Evolutionary conservation across 495 filamentous ascomycete genomes (phyloP).

Genomic region (Friedmanniomyces simplex): DNA sequence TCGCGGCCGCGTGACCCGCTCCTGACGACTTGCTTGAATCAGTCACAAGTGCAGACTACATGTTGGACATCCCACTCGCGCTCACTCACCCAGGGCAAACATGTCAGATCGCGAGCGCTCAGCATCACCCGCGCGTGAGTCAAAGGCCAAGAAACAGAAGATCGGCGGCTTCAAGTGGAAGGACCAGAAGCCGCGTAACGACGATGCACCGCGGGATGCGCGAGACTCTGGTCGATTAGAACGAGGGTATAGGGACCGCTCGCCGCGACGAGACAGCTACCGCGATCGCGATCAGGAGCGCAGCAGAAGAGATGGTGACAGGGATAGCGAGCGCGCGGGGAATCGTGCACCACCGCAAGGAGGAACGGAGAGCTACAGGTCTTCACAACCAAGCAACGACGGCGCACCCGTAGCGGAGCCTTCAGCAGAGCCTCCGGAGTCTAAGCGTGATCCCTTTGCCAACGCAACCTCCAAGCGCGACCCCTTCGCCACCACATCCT

Average conservation of each 20-base stretch:
- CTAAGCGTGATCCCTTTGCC: no score
- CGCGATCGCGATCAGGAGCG: constrained; percentile 4
- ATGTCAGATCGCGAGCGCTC: constrained; percentile 12
- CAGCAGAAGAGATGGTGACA: neutral
- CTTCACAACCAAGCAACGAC: neutral
- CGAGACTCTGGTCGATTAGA: constrained; percentile 5
- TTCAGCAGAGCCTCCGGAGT: neutral
- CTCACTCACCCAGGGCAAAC: neutral
- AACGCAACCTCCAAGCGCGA: no score
- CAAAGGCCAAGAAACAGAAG: constrained; percentile 10
- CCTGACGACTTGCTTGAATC: no score
- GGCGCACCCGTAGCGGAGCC: neutral
- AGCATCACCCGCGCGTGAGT: constrained; percentile 12
- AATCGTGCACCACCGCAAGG: neutral
- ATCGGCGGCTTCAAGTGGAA: constrained; percentile 21
- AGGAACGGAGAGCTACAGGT: neutral
- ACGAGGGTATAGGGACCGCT: constrained; percentile 17
- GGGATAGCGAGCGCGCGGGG: neutral
- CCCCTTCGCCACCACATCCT: neutral
- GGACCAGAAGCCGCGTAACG: constrained; percentile 6
- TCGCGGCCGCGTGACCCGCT: no score
- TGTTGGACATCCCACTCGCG: no score
- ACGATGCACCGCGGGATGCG: neutral
- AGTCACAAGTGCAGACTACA: no score
- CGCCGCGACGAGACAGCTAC: constrained; percentile 10